Evolutionary conservation across 2,329 filamentous ascomycete species (phyloP), one percentile per base, ranked within the genome.

Genomic region (Rhynchosporium agropyri): DNA sequence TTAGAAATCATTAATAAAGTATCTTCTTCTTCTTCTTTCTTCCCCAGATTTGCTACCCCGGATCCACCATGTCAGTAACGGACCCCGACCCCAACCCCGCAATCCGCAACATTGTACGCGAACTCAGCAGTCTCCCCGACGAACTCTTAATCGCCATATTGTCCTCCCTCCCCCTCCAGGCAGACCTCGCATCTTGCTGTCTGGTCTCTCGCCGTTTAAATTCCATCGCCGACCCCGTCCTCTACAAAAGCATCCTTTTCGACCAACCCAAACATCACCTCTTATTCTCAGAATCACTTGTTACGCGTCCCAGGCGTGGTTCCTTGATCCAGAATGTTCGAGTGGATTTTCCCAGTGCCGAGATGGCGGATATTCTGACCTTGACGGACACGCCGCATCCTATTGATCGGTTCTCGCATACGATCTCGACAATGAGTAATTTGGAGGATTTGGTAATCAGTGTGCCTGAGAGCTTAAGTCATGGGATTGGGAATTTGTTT

Each of bases 341-440:
- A 65, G 74, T 82, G 38, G 77, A 77, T 33, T 81, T 81, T 66
- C 79, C 80, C 46, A 73, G 74, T 48, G 76, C 75, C 33, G 76
- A 80, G 65, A 72, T 81, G 63, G 76, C 75, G 40, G 75, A 77
- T n/a, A 71, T 81, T 50, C 74, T 77, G 51, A 74, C 77, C 45
- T 72, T 79, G 60, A 73, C 70, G 4, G 53, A 46, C n/a, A 49
- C 48, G 42, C 73, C 74, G 1, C 73, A 75, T 62, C 75, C 74
- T 49, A 76, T 78, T 61, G 79, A 81, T 67, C 76, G 74, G 58
- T 74, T 82, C 31, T 79, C 79, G 29, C 77, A 78, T 65, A 79
- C 79, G 49, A 77, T 82, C 40, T 78, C 79, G 3, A 77, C 77
- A 57, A 82, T 82, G 80, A 80, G 78, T 26, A 82, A 82, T 69